These are phyloP conservation scores for Daucus carota DNA, from an alignment of 129 eudicot genomes.

Conservation along the genomic window DH1_v3.0 NC_030382.2:50249001-50249500, in stretches of 20 bases:
- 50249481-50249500: no score
- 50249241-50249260: not conserved
- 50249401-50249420: not conserved
- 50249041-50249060: not conserved
- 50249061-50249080: not conserved
- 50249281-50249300: not conserved
- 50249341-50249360: not conserved
- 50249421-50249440: not conserved
- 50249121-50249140: not conserved
- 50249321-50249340: not conserved
- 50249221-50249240: not conserved
- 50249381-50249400: not conserved
- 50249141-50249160: not conserved
- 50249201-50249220: not conserved
- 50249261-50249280: not conserved
- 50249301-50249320: not conserved
- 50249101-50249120: not conserved
- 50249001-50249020: not conserved
- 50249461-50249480: not conserved
- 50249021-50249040: slow-evolving; percentile 1
- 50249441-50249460: not conserved
- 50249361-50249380: not conserved
- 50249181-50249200: not conserved
- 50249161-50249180: not conserved
- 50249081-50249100: not conserved